These are phyloP conservation scores for Lachancea quebecensis DNA, from an alignment of 805 yeast genomes.

Conservation along the genomic window DNA sequence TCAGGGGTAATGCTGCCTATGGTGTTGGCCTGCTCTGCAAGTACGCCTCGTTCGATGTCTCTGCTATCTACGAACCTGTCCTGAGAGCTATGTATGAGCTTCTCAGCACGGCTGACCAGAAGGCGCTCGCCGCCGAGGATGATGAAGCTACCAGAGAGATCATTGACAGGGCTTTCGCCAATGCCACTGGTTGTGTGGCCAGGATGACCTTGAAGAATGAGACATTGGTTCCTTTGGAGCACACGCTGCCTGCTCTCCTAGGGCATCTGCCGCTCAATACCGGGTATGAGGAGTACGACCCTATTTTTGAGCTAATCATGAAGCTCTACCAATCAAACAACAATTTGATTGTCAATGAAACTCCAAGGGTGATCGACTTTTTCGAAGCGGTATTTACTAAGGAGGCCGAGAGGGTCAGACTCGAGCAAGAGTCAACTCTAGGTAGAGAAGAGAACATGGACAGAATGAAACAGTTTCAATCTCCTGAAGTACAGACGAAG, in stretches of 20 bases:
- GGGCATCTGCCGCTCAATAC: constrained; percentile 78
- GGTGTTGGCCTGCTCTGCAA: constrained; percentile 77
- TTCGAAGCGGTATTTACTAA: constrained; percentile 66
- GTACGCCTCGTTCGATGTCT: constrained; percentile 45
- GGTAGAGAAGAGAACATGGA: constrained; percentile 83
- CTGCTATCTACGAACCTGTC: constrained; percentile 59
- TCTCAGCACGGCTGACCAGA: constrained; percentile 71
- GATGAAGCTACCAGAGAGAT: constrained; percentile 76
- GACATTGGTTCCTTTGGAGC: constrained; percentile 66
- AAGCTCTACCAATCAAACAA: constrained; percentile 61
- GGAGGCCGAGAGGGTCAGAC: constrained; percentile 65
- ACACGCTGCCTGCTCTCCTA: constrained; percentile 66
- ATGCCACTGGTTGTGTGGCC: constrained; percentile 96
- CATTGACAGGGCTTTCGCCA: constrained; percentile 78
- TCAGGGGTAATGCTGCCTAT: constrained; percentile 90
- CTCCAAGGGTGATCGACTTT: constrained; percentile 57
- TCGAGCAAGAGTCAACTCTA: constrained; percentile 65
- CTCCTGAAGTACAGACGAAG: constrained; percentile 54
- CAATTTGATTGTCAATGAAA: constrained; percentile 44
- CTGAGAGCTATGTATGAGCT: constrained; percentile 63
- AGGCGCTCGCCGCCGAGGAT: constrained; percentile 43
- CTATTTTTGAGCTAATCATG: constrained; percentile 73
- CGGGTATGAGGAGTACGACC: constrained; percentile 88
- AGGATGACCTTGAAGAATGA: constrained; percentile 76
- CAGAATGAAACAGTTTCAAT: constrained; percentile 69